Base-by-base conservation (phyloP, 208 protist genomes). In the Angomonas ambiguus region DNA sequence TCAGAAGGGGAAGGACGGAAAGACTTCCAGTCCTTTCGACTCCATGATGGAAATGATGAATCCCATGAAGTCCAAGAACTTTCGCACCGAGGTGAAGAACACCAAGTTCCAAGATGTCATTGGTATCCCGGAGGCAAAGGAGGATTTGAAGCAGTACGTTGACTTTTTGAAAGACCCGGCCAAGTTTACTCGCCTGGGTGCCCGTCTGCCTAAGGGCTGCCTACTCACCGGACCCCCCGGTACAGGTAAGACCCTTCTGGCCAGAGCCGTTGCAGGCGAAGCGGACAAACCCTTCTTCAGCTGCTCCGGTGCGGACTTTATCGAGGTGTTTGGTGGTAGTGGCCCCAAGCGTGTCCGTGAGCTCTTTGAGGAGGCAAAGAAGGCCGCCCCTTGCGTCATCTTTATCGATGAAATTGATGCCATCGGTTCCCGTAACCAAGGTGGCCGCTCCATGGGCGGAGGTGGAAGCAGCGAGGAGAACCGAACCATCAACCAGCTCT, bases 401-500 rank as follows among this genome's bases (percentile, higher is more conserved):
- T 99, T 99, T 72, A 99, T 99, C 53, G 98, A 99, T 76, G 98
- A 99, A 66, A 99, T 99, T 65, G 98, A 99, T 80, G 98, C 98
- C 16, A 94, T 99, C 48, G 98, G 98, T 6, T 94, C 84, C 16
- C 85, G 80, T 32, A 96, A 88, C 67, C 76, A 85, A 55, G 89
- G 85, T 51, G 82, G 84, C n/a, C 75, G 88, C 32, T 87, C 75
- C 48, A 93, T 94, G 84, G 90, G 87, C 31, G 83, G 82, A 20
- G 83, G 88, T 33, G 89, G 88, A 45, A 89, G 90, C 72, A 94
- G 88, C 67, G 93, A 97, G 71, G 90, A 97, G 74, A 97, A 97
- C 79, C 86, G 91, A 42, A 99, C 97, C 25, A 96, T 98, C 68
- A 98, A 98, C 80, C 97, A 98, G 79, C 94, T 99, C 1, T 85